Conservation (phyloP, 129 eudicot species). For the Cynara cardunculus region DNA sequence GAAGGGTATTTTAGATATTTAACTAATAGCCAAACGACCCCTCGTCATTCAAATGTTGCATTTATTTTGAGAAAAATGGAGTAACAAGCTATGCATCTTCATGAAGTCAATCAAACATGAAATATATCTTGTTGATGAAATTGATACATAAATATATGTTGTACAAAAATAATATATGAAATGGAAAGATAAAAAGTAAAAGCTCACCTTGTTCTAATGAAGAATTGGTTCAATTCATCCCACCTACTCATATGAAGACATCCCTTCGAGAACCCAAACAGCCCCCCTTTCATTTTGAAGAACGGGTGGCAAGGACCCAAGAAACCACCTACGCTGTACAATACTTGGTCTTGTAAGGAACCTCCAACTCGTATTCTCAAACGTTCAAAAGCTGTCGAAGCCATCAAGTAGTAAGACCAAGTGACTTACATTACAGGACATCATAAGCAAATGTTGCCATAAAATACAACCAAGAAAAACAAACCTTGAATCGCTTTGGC, state of each 20-base stretch:
- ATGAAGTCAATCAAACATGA: neutral
- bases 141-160: neutral
- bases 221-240: slow-evolving; percentile 83
- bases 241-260: slow-evolving; percentile 75
- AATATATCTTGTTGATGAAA: neutral
- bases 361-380: slow-evolving; percentile 90
- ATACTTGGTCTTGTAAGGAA: slow-evolving; percentile 88
- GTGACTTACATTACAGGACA: slow-evolving; percentile 19
- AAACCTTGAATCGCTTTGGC: slow-evolving; percentile 76
- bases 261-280: slow-evolving; percentile 88
- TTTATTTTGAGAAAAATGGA: neutral
- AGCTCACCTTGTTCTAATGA: slow-evolving; percentile 67
- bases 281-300: slow-evolving; percentile 40
- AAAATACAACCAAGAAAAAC: slow-evolving; percentile 12
- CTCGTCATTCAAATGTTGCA: neutral
- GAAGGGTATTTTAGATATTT: neutral
- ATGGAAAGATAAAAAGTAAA: neutral
- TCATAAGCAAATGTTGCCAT: neutral
- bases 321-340: slow-evolving; percentile 54
- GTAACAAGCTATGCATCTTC: neutral
- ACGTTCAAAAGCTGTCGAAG: slow-evolving; percentile 54
- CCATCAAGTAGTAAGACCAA: slow-evolving; percentile 4
- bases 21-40: neutral
- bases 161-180: neutral
- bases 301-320: slow-evolving; percentile 55